Evolutionary conservation across 1,139 yeast species (phyloP).

Genomic region (Yamadazyma taylorii): DNA sequence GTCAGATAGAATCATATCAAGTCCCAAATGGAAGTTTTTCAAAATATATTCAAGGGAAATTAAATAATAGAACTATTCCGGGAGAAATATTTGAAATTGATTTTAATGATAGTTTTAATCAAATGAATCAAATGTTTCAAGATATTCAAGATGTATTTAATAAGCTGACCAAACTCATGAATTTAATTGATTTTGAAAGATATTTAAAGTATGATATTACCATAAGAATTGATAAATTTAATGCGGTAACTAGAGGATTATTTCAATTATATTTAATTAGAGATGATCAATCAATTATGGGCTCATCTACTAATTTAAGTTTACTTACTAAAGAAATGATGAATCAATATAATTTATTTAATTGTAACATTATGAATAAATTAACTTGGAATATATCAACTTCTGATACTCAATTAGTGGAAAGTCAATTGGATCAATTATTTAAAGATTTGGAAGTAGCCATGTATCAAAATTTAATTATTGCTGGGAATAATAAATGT

Average conservation of each 20-base stretch:
- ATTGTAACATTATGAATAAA: constrained; percentile 23
- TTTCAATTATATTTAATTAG: constrained; percentile 61
- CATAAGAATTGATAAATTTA: constrained; percentile 27
- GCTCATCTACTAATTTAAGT: constrained; percentile 20
- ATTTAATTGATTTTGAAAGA: constrained; percentile 34
- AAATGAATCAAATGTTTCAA: constrained; percentile 35
- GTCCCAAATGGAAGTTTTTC: constrained; percentile 36
- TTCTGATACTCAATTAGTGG: constrained; percentile 13
- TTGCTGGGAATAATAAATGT: constrained; percentile 71
- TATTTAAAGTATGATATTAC: constrained; percentile 36
- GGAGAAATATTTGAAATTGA: constrained; percentile 33
- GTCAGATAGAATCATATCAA: constrained; percentile 5
- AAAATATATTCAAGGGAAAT: constrained; percentile 53
- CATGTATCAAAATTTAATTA: constrained; percentile 55
- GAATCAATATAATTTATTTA: constrained; percentile 27
- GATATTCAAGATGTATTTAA: constrained; percentile 28
- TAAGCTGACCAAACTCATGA: constrained; percentile 22
- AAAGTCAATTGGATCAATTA: constrained; percentile 15
- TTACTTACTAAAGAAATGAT: constrained; percentile 21
- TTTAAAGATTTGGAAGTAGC: constrained; percentile 45
- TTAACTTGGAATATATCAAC: constrained; percentile 25
- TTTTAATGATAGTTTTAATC: constrained; percentile 26
- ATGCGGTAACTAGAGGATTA: constrained; percentile 60
- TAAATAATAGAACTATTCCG: constrained; percentile 62
- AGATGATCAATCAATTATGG: constrained; percentile 56